Evolutionary conservation across 176 grass and related monocot genomes (phyloP).

Genomic region (Calamus simplicifolius): DNA sequence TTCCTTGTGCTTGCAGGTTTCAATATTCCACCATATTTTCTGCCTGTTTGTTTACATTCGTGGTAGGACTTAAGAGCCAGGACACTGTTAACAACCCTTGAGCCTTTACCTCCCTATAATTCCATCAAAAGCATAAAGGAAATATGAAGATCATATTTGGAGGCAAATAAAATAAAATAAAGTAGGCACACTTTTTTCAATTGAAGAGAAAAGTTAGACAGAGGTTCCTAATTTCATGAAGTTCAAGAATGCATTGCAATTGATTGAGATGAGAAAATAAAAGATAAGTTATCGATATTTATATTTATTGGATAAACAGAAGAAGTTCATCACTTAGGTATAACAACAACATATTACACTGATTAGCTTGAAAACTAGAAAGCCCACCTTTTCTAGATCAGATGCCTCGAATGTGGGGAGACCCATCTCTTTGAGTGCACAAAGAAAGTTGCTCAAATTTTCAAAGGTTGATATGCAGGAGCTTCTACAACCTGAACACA

Average conservation of each 20-base stretch:
- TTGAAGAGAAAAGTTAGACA: too few species aligned
- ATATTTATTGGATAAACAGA: too few species aligned
- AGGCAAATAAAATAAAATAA: too few species aligned
- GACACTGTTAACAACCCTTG: slow-evolving; percentile 73
- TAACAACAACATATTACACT: too few species aligned
- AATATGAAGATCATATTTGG: not conserved
- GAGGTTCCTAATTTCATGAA: too few species aligned
- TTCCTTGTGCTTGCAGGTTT: slow-evolving; percentile 45
- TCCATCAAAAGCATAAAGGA: not conserved
- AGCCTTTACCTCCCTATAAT: slow-evolving; percentile 68
- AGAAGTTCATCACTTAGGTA: too few species aligned
- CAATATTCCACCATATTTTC: slow-evolving; percentile 39
- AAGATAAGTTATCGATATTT: too few species aligned
- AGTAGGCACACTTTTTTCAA: too few species aligned
- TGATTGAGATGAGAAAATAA: too few species aligned
- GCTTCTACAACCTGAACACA: slow-evolving; percentile 75
- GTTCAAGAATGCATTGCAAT: too few species aligned
- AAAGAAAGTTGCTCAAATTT: slow-evolving; percentile 81
- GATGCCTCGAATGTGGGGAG: slow-evolving; percentile 87
- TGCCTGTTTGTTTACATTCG: slow-evolving; percentile 50
- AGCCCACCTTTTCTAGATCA: slow-evolving; percentile 67
- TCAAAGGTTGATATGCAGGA: slow-evolving; percentile 70
- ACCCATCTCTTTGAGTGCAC: slow-evolving; percentile 57
- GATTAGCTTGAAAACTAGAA: slow-evolving; percentile 3
- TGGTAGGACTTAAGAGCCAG: slow-evolving; percentile 64